These are phyloP conservation scores for Phyllosticta citriasiana DNA, from an alignment of 2,329 filamentous ascomycete genomes.

Conservation along the genomic window DNA sequence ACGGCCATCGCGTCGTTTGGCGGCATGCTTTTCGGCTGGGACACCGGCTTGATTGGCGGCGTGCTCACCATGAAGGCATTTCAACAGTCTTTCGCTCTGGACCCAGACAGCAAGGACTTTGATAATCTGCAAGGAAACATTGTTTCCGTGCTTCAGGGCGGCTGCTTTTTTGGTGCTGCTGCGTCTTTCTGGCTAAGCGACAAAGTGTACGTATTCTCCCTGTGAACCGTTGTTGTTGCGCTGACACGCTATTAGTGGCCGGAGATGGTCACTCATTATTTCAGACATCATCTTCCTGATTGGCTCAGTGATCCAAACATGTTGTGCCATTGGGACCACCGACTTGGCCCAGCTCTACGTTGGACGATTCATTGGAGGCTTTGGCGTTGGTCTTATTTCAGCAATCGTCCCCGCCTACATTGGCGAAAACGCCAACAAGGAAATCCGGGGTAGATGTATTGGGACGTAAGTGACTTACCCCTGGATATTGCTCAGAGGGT, in stretches of 20 bases:
- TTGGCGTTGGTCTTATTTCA: conserved; percentile 33
- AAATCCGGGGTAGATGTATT: conserved; percentile 29
- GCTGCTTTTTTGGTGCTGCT: conserved; percentile 36
- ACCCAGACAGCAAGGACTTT: conserved; percentile 23
- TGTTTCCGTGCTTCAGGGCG: conserved; percentile 34
- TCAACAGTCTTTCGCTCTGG: conserved; percentile 31
- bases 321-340: conserved; percentile 25
- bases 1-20: conserved; percentile 35
- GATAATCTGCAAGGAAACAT: conserved; percentile 35
- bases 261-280: conserved; percentile 31
- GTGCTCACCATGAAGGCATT: conserved; percentile 35
- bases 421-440: conserved; percentile 36
- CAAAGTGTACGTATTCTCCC: conserved; percentile 19
- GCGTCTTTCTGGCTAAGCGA: conserved; percentile 34
- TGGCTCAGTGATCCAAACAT: conserved; percentile 32
- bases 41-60: conserved; percentile 24
- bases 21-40: conserved; percentile 23
- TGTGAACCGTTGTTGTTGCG: neutral
- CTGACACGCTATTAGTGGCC: conserved; percentile 17
- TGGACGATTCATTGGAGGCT: conserved; percentile 34
- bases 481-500: no score
- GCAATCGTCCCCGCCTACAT: conserved; percentile 36
- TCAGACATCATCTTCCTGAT: conserved; percentile 34
- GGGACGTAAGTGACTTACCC: conserved; percentile 20
- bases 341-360: conserved; percentile 31